Conservation (phyloP, 2,329 filamentous ascomycete genomes). For the Diaporthe ilicicola region DNA sequence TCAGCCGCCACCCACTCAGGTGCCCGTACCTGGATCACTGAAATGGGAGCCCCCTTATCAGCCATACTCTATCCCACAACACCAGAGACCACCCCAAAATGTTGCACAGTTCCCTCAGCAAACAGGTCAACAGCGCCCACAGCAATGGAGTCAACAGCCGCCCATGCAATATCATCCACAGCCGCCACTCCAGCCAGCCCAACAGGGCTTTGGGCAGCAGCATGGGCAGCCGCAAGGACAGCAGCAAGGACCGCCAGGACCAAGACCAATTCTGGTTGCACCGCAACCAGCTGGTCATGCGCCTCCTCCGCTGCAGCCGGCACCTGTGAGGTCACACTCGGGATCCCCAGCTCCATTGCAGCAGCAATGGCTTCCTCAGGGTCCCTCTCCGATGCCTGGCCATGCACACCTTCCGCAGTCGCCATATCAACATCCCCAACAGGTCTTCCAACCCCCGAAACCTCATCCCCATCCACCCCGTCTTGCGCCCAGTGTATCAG, state of each 20-base stretch:
- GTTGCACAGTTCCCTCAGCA: constrained; percentile 26
- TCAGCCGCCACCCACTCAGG: constrained; percentile 37
- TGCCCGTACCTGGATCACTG: constrained; percentile 43
- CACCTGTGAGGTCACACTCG: constrained; percentile 39
- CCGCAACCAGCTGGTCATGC: constrained; percentile 47
- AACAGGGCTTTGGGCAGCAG: constrained; percentile 18
- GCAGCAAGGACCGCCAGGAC: constrained; percentile 17
- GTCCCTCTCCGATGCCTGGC: constrained; percentile 27
- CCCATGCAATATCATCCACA: constrained; percentile 32
- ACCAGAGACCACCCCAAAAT: constrained; percentile 26
- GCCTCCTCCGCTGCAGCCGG: constrained; percentile 39
- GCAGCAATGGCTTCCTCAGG: constrained; percentile 24
- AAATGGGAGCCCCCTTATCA: constrained; percentile 54
- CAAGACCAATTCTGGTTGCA: constrained; percentile 42
- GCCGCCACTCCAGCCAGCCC: constrained; percentile 33
- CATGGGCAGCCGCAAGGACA: constrained; percentile 3
- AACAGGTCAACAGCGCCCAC: constrained; percentile 24
- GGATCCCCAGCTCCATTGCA: constrained; percentile 39
- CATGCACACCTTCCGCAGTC: constrained; percentile 22
- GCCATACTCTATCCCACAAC: constrained; percentile 37
- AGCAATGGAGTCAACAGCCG: constrained; percentile 27
- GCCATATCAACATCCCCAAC: constrained; percentile 31
- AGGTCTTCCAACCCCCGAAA: constrained; percentile 26
- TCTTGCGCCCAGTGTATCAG: constrained; percentile 20
- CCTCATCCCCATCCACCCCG: constrained; percentile 18